Conservation (phyloP, 2,329 filamentous ascomycete genomes). For the Fusarium anthophilum region DNA sequence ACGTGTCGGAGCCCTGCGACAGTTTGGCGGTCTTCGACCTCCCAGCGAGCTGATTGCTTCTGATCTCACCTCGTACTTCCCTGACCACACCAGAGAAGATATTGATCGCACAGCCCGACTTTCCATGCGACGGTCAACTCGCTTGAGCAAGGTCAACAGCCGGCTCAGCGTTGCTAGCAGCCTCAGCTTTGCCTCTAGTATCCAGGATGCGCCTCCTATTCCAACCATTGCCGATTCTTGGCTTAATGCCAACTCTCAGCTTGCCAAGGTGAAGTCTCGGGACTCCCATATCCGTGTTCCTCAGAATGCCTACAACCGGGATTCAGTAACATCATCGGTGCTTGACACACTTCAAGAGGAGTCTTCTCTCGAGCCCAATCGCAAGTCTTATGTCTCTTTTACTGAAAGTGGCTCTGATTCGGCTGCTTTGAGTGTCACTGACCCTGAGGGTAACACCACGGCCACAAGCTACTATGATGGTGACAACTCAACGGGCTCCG, state of each 20-base stretch:
- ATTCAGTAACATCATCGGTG: conserved; percentile 88
- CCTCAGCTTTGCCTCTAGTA: conserved; percentile 88
- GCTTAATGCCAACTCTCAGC: conserved; percentile 65
- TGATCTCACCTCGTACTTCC: conserved; percentile 96
- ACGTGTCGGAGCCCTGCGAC: conserved; percentile 68
- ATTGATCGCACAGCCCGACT: conserved; percentile 96
- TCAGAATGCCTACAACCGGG: conserved; percentile 67
- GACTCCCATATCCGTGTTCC: conserved; percentile 59
- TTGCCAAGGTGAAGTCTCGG: conserved; percentile 53
- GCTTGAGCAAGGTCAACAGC: conserved; percentile 91
- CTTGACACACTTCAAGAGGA: conserved; percentile 93
- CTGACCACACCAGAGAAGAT: conserved; percentile 90
- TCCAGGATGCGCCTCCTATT: conserved; percentile 92
- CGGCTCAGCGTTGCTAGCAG: conserved; percentile 94
- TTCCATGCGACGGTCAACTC: conserved; percentile 88
- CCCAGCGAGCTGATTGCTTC: conserved; percentile 98
- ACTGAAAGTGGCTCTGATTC: conserved; percentile 79
- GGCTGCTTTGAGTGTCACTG: conserved; percentile 75
- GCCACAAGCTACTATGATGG: conserved; percentile 89
- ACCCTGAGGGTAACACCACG: conserved; percentile 76
- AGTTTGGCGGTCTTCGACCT: conserved; percentile 90
- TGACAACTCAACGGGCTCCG: conserved; percentile 73
- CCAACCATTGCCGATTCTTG: conserved; percentile 95
- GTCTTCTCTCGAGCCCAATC: conserved; percentile 83
- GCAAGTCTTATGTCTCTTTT: conserved; percentile 95